phyloP scores from a whole-genome alignment of 2,329 filamentous ascomycete species.

The Triangularia setosa region DNA sequence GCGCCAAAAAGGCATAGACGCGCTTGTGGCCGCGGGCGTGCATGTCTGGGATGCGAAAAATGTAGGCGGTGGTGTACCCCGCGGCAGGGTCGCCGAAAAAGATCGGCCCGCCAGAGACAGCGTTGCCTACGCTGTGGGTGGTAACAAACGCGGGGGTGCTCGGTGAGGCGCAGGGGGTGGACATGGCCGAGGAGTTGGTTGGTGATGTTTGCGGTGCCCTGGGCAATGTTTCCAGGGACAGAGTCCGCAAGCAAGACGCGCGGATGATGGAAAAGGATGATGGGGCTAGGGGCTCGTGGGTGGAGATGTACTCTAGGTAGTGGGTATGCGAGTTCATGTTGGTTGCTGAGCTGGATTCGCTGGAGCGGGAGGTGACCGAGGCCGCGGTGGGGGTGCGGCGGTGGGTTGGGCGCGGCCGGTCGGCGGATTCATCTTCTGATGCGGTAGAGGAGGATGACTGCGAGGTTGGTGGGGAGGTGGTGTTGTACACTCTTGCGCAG shows the following conservation, averaged over 20 bases:
- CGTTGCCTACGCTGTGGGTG: slow-evolving; percentile 49
- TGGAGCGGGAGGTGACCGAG: slow-evolving; percentile 50
- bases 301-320: slow-evolving; percentile 65
- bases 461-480: slow-evolving; percentile 50
- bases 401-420: slow-evolving; percentile 30
- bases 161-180: slow-evolving; percentile 35
- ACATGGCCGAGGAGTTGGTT: slow-evolving; percentile 31
- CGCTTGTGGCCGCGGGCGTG: slow-evolving; percentile 65
- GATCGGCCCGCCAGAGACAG: slow-evolving; percentile 60
- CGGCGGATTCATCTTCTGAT: slow-evolving; percentile 42
- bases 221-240: slow-evolving; percentile 64
- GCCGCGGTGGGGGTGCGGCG: slow-evolving; percentile 41
- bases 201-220: slow-evolving; percentile 41
- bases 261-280: slow-evolving; percentile 65
- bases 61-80: slow-evolving; percentile 66
- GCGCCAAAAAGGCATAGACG: slow-evolving; percentile 64
- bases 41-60: slow-evolving; percentile 65
- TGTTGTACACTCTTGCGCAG: slow-evolving; percentile 54
- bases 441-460: slow-evolving; percentile 39
- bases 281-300: slow-evolving; percentile 58
- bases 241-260: slow-evolving; percentile 61
- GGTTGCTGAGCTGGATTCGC: slow-evolving; percentile 43
- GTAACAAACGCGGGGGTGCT: slow-evolving; percentile 47
- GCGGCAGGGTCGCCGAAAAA: slow-evolving; percentile 64
- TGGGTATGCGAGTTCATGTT: slow-evolving; percentile 50